Evolutionary conservation across 495 filamentous ascomycete species (phyloP).

Genomic region (Hamigera avellanea): DNA sequence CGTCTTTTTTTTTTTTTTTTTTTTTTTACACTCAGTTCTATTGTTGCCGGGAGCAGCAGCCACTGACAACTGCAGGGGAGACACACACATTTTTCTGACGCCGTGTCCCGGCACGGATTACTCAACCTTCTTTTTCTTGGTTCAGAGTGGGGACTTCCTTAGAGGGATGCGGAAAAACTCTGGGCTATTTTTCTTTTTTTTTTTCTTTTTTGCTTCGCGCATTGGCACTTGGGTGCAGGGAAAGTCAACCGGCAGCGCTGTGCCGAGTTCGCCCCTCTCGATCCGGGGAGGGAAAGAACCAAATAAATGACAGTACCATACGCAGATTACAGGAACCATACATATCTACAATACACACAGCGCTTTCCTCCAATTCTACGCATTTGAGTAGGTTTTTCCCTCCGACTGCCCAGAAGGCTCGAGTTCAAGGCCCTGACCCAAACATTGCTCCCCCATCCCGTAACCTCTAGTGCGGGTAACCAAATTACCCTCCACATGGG

Average conservation of each 20-base stretch:
- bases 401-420: no score
- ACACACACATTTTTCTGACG: background rate
- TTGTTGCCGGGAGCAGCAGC: slow-evolving; percentile 1
- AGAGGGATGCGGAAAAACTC: no score
- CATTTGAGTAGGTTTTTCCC: background rate
- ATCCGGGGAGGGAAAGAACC: no score
- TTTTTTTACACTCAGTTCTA: background rate
- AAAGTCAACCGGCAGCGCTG: background rate
- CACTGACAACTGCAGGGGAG: no score
- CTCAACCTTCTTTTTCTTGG: background rate
- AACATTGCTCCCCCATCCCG: background rate
- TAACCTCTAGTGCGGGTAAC: no score
- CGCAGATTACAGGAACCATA: no score
- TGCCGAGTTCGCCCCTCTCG: background rate
- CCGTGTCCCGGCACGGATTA: background rate
- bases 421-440: background rate
- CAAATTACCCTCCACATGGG: background rate
- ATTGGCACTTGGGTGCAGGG: background rate
- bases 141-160: background rate
- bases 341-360: background rate
- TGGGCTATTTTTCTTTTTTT: no score
- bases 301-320: no score
- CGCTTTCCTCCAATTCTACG: background rate
- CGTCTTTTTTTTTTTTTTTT: background rate
- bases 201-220: background rate